Base-by-base conservation (phyloP, 2,329 filamentous ascomycete species). In the Parastagonospora nodorum region DNA sequence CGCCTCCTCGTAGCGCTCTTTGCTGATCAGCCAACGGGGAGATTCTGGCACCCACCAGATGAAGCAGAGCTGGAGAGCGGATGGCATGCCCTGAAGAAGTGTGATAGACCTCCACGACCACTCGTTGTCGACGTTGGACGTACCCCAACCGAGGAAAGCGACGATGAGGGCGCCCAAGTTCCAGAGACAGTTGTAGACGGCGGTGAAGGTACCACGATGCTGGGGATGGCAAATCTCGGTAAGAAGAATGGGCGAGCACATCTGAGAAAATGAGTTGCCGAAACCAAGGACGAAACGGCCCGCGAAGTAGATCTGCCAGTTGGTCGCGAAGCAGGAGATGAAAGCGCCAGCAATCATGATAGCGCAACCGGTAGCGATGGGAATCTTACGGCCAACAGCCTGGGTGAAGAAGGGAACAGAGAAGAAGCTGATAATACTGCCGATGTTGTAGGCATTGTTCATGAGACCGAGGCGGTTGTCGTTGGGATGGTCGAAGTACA, bases 121-220 rank as follows among this genome's bases (percentile, higher is more conserved):
- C 36, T 76, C 75, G 51, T 55, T 76, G 28, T 74, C 58, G 28
- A 76, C 71, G 39, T 69, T 71, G 12, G 61, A 62, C 8, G 60
- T 69, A 24, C 69, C 69, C 54, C 64, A 72, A 33, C 80, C 80
- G 82, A 87, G 78, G 74, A 81, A 83, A 8, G 83, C 82, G n/a
- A 85, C 83, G 44, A 86, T 59, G 28, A 79, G 66, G 38, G 75
- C 74, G 35, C 83, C 84, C 50, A 85, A 65, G 66, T 87, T 87
- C 85, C 85, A 88, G 42, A 88, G 72, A 62, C 83, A 87, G 71
- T 88, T 88, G 74, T 88, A 88, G 50, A 88, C 79, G 24, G 85
- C 79, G 0, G 85, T 88, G 45, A 88, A 78, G 10, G 80, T 81
- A 14, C 80, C 85, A 61, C 86, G 83, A 66, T 88, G 85, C 64